Evolutionary conservation across 768 basidiomycete genomes (phyloP).

Genomic region (Rubroboletus satanas): DNA sequence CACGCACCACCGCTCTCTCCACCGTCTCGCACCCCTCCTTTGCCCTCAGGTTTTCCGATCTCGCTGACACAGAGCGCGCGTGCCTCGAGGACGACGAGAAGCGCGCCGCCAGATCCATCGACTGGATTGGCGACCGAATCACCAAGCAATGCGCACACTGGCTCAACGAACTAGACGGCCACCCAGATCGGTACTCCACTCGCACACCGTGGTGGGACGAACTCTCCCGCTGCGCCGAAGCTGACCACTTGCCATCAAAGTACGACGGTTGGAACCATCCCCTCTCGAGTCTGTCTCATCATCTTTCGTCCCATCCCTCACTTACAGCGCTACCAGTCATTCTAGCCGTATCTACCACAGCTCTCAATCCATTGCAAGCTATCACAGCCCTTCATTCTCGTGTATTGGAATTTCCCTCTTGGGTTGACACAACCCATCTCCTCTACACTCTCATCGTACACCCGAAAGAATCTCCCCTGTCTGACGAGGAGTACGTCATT

Average conservation of each 20-base stretch:
- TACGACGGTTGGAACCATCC: slow-evolving; percentile 87
- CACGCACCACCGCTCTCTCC: slow-evolving; percentile 68
- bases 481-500: slow-evolving; percentile 71
- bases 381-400: slow-evolving; percentile 72
- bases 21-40: slow-evolving; percentile 73
- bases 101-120: slow-evolving; percentile 75
- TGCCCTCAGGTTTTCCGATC: slow-evolving; percentile 72
- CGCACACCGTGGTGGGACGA: slow-evolving; percentile 89
- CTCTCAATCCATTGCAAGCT: slow-evolving; percentile 77
- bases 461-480: slow-evolving; percentile 61
- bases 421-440: slow-evolving; percentile 73
- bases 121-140: slow-evolving; percentile 81
- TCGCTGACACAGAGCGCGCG: slow-evolving; percentile 65
- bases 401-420: slow-evolving; percentile 63
- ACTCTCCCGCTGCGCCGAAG: slow-evolving; percentile 69
- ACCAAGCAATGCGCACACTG: slow-evolving; percentile 59
- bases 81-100: slow-evolving; percentile 77
- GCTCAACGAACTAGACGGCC: slow-evolving; percentile 61
- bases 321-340: slow-evolving; percentile 51
- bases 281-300: slow-evolving; percentile 56
- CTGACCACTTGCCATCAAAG: slow-evolving; percentile 68
- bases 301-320: slow-evolving; percentile 7
- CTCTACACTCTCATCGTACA: slow-evolving; percentile 78
- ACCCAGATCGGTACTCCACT: slow-evolving; percentile 36
- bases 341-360: slow-evolving; percentile 75